phyloP scores from a whole-genome alignment of 1,284 basidiomycete genomes.

The Exobasidium cylindrosporum region DNA sequence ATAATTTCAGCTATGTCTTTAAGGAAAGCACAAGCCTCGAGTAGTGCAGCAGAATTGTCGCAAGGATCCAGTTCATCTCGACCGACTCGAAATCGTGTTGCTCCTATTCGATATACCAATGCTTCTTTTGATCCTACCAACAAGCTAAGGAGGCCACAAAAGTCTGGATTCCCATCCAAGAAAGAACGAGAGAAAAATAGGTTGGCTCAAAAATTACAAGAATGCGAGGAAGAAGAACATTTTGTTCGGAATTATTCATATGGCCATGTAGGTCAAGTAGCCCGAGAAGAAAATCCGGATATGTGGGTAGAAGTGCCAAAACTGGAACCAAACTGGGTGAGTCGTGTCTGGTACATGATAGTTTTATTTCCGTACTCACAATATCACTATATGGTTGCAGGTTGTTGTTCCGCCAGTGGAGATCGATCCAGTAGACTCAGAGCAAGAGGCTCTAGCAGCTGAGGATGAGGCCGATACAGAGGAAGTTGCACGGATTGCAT shows the following conservation, averaged over 20 bases:
- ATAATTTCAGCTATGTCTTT: no score
- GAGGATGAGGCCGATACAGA: not conserved
- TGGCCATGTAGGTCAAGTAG: not conserved
- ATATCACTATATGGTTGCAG: no score
- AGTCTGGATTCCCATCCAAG: not conserved
- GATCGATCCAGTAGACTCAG: not conserved
- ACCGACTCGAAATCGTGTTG: not conserved
- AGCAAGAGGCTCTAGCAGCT: not conserved
- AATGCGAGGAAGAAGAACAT: not conserved
- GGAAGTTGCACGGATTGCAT: not conserved
- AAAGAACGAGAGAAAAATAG: not conserved
- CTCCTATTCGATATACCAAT: not conserved
- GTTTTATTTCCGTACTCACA: no score
- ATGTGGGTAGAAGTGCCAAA: not conserved
- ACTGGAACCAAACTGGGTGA: not conserved
- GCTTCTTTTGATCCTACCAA: not conserved
- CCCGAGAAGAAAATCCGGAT: not conserved
- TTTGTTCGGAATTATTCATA: not conserved
- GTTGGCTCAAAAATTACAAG: not conserved
- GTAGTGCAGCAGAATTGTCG: no score
- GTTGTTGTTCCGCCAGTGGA: no score
- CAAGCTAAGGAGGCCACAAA: not conserved
- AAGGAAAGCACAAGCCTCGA: no score
- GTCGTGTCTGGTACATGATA: no score
- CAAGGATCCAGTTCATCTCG: no score